Base-by-base conservation (phyloP, 2,329 filamentous ascomycete genomes). In the Beauveria rudraprayagi region DNA sequence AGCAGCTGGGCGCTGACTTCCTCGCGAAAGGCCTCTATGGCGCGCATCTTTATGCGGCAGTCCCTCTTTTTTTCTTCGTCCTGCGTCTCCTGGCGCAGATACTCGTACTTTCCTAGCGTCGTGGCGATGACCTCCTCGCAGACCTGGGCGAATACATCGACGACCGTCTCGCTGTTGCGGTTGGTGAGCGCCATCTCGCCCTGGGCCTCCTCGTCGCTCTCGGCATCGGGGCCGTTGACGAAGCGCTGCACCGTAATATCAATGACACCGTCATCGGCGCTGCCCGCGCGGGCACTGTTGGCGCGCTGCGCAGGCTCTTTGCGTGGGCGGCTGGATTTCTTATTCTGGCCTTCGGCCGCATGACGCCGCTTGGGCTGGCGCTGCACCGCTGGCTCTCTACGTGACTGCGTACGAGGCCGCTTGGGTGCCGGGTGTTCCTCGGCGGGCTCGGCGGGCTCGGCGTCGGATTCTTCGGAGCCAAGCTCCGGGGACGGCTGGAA, bases 231-330 rank as follows among this genome's bases (percentile, higher is more conserved):
- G n/a, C 68, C 71, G n/a, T 80, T 82, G 66, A 75, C 69, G 52
- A 86, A 84, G 14, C 85, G 78, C 67, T 87, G 83, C 0, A 87
- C 81, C 1, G 77, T 81, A n/a, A 88, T 78, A 6, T 83, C 80
- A 48, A 87, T 74, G 2, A 70, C 70, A 5, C 65, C 65, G 22
- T 66, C 61, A 10, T 65, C 50, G 6, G 41, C 58, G 24, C 62
- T 14, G 47, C 57, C 61, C 14, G 56, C 41, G 22, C 56, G 59
- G 6, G 37, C 16, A 14, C 22, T 37, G 10, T 16, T 37, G 34
- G 17, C 30, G 24, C 16, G n/a, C 37, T 28, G 26, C 28, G 17
- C 26, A 26, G 57, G 24, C 5, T 62, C 34, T 56, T 64, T 61
- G 30, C 30, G 34, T 59, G 63, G 60, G 67, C 61, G 68, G 6